phyloP scores from a whole-genome alignment of 2,329 filamentous ascomycete species.

The Hypoxylon sp. region DNA sequence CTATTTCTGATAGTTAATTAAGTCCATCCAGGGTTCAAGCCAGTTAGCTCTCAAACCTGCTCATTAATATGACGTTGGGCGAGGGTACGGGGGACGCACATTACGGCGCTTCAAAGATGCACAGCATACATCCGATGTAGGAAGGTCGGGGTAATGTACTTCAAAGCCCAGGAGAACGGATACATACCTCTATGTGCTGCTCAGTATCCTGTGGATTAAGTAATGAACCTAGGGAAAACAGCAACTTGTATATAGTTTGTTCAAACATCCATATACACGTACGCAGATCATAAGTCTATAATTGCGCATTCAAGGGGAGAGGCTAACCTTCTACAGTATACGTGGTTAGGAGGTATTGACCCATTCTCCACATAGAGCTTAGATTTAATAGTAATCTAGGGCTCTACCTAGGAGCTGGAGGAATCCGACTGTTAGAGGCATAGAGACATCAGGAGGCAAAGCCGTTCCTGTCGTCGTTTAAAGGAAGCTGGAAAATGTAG shows the following conservation, averaged over 20 bases:
- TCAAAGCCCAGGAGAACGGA: background rate
- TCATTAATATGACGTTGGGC: constrained; percentile 12
- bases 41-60: constrained; percentile 2
- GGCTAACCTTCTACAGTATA: background rate
- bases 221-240: background rate
- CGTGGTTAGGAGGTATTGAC: background rate
- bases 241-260: background rate
- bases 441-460: background rate
- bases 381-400: background rate
- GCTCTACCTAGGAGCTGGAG: background rate
- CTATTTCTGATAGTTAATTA: constrained; percentile 8
- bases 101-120: constrained; percentile 1
- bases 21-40: background rate
- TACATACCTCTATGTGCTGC: background rate
- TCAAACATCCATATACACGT: background rate
- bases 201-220: background rate
- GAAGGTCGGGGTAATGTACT: constrained; percentile 16
- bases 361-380: background rate
- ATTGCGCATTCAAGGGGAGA: background rate
- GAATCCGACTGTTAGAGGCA: background rate
- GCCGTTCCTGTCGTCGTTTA: background rate
- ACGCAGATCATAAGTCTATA: background rate
- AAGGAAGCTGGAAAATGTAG: background rate
- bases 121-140: constrained; percentile 9
- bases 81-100: background rate